These are phyloP conservation scores for Metschnikowia orientalis DNA, from an alignment of 805 yeast genomes.

Conservation along the genomic window DNA sequence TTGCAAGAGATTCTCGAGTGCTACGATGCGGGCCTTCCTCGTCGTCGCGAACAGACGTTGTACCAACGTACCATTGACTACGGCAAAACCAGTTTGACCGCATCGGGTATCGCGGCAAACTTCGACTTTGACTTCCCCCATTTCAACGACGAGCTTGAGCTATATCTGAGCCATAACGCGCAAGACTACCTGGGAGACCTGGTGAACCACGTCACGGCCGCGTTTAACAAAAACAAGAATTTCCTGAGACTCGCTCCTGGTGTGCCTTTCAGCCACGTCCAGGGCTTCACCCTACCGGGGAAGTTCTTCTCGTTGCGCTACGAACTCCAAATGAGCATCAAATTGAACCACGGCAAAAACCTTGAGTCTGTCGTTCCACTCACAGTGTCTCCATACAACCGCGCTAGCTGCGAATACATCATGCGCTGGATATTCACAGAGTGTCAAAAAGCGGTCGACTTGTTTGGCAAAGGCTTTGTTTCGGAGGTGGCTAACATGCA, in stretches of 20 bases:
- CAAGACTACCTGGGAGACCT: constrained; percentile 2
- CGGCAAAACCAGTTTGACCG: constrained; percentile 16
- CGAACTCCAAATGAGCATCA: constrained; percentile 46
- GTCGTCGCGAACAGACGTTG: constrained; percentile 43
- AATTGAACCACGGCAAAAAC: constrained; percentile 46
- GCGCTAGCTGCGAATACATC: constrained; percentile 43
- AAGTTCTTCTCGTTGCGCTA: constrained; percentile 49
- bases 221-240: constrained; percentile 20
- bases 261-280: constrained; percentile 43
- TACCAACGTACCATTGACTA: constrained; percentile 29
- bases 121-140: constrained; percentile 31
- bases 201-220: constrained; percentile 14
- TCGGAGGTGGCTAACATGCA: constrained; percentile 18
- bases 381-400: constrained; percentile 51
- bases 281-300: constrained; percentile 49
- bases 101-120: constrained; percentile 24
- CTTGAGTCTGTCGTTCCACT: constrained; percentile 49
- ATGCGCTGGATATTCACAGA: constrained; percentile 52
- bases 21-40: constrained; percentile 47
- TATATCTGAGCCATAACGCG: constrained; percentile 13
- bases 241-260: constrained; percentile 33
- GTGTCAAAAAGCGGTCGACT: constrained; percentile 40
- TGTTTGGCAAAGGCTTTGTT: constrained; percentile 31
- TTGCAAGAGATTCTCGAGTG: constrained; percentile 52
- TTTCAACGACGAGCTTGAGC: constrained; percentile 32